Percentiles rank a stretch among this genome's conserved stretches.
Evolutionary conservation across 1,284 basidiomycete species (phyloP).

Genomic region (Sphaerobolus stellatus): DNA sequence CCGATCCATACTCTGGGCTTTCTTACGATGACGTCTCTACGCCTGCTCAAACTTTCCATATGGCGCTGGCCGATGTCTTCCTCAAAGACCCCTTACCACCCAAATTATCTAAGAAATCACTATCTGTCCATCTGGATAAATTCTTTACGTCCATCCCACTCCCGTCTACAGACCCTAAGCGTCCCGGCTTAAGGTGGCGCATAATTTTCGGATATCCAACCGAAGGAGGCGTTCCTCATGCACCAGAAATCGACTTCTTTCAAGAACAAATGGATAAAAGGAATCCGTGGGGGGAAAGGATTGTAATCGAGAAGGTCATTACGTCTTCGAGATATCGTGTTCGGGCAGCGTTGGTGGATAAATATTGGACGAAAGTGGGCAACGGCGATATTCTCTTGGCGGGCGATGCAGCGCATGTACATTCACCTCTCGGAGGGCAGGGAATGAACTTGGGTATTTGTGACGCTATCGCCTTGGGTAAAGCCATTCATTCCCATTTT

Average conservation of each 20-base stretch:
- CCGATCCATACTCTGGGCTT: conserved; percentile 32
- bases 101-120: conserved; percentile 22
- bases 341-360: conserved; percentile 38
- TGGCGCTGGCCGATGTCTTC: conserved; percentile 38
- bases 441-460: conserved; percentile 48
- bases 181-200: conserved; percentile 24
- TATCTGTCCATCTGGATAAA: conserved; percentile 11
- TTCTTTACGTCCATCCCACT: conserved; percentile 29
- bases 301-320: conserved; percentile 30
- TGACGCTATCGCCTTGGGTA: conserved; percentile 38
- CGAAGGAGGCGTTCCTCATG: conserved; percentile 27
- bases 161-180: conserved; percentile 10
- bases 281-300: conserved; percentile 18
- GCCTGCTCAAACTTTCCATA: conserved; percentile 22
- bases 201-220: conserved; percentile 30
- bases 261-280: conserved; percentile 32
- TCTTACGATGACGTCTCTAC: conserved; percentile 23
- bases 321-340: conserved; percentile 39
- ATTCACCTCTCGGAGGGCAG: conserved; percentile 44
- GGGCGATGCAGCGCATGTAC: conserved; percentile 46
- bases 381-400: conserved; percentile 33
- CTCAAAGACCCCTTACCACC: conserved; percentile 7
- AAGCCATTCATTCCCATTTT: neutral
- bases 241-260: conserved; percentile 32
- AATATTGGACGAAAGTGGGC: conserved; percentile 29